A percentile compares a stretch with the other conserved stretches of the same genome.
phyloP scores from a whole-genome alignment of 1,284 basidiomycete species.

The Moesziomyces parantarcticus region DNA sequence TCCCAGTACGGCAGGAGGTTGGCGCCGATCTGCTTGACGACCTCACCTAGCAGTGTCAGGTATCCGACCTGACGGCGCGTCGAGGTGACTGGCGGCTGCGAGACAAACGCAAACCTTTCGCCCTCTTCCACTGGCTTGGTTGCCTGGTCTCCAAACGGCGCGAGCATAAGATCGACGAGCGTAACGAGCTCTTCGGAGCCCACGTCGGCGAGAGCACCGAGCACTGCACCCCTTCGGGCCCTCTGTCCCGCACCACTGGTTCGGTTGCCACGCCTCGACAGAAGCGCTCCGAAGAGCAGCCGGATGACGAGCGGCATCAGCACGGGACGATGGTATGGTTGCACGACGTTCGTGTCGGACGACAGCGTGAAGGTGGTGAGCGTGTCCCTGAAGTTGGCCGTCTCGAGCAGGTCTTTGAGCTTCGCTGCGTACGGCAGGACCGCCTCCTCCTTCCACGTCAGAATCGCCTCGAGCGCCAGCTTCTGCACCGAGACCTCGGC shows the following conservation, averaged over 20 bases:
- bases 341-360: conserved; percentile 71
- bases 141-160: conserved; percentile 73
- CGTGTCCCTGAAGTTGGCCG: conserved; percentile 88
- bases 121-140: conserved; percentile 16
- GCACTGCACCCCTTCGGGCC: conserved; percentile 77
- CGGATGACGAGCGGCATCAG: conserved; percentile 82
- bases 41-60: conserved; percentile 69
- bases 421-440: conserved; percentile 77
- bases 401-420: conserved; percentile 81
- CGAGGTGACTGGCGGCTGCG: conserved; percentile 33
- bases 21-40: conserved; percentile 60
- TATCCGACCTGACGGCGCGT: conserved; percentile 56
- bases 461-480: conserved; percentile 80
- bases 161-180: conserved; percentile 90
- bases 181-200: conserved; percentile 79
- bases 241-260: conserved; percentile 73
- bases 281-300: conserved; percentile 88
- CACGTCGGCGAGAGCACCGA: conserved; percentile 79
- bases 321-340: conserved; percentile 75
- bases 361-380: conserved; percentile 75
- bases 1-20: conserved; percentile 53
- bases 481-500: conserved; percentile 84
- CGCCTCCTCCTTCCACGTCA: conserved; percentile 82
- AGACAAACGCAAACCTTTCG: conserved; percentile 45
- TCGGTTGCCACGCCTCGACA: conserved; percentile 80